Percentiles rank a stretch among this genome's conserved stretches.
Conservation (phyloP, 352 stramenopile genomes). For the Phytophthora crassamura region DNA sequence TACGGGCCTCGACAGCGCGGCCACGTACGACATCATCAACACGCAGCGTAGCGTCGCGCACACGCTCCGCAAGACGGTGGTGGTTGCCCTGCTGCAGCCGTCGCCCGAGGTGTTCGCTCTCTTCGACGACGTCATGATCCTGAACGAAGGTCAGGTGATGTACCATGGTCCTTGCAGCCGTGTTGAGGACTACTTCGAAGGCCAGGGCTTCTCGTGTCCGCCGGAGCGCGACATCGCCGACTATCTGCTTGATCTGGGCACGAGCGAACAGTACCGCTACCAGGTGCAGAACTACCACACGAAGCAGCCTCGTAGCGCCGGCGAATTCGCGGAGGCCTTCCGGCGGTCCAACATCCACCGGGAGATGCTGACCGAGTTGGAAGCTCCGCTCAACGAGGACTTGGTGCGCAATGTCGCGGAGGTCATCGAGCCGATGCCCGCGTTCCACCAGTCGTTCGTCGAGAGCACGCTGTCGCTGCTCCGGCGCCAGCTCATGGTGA, state of each 20-base stretch:
- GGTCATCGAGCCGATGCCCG: conserved; percentile 20
- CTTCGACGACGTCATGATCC: background rate
- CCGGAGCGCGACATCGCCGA: no score
- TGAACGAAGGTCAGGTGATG: no score
- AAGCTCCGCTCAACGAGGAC: no score
- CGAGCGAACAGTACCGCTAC: conserved; percentile 2
- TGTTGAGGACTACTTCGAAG: no score
- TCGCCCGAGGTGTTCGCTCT: conserved; percentile 37
- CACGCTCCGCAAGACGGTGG: conserved; percentile 44
- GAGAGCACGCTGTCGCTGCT: conserved; percentile 26
- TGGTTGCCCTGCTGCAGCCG: conserved; percentile 41
- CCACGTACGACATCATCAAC: background rate
- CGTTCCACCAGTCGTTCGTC: conserved; percentile 14
- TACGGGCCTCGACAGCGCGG: conserved; percentile 17
- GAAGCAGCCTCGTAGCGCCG: no score
- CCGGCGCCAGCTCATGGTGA: conserved; percentile 42
- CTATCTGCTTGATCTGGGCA: no score
- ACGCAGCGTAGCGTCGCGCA: background rate
- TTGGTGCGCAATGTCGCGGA: no score
- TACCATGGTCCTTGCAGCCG: no score
- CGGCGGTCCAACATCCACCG: conserved; percentile 31
- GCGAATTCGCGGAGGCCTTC: conserved; percentile 9
- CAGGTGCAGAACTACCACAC: no score
- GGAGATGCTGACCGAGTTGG: conserved; percentile 47
- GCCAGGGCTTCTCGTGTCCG: no score